Evolutionary conservation across 495 filamentous ascomycete genomes (phyloP), one percentile per base, ranked within the genome.

Genomic region (Aspergillus homomorphus): DNA sequence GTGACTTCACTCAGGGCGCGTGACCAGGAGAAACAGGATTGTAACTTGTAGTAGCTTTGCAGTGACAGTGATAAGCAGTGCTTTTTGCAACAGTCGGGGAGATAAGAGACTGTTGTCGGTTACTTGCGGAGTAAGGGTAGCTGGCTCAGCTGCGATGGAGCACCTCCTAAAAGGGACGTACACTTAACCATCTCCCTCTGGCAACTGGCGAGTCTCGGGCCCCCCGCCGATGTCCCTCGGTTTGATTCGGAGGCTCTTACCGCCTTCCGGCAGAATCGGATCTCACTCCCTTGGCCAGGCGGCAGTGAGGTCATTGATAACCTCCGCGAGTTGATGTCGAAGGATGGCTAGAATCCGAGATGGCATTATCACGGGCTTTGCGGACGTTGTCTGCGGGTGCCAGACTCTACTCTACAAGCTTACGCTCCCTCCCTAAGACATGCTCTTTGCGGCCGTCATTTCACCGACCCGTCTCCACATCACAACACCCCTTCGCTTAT

Each of bases 401-500:
- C 49, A 61, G 51, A 16, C 33, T 57, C 44, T 51, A 49, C 21
- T n/a, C 43, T 52, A 59, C 30, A n/a, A 16, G 10, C n/a, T 12
- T 54, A 24, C 20, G 43, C 21, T 23, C 19, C 30, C 22, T 45
- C 56, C 56, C 21, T 6, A 38, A 23, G 22, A 3, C 33, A 28
- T 53, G 60, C 38, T 53, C 20, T 22, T 54, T 59, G 46, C 59
- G 57, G 22, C 51, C 52, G 16, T 58, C 60, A 45, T 48, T 41
- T 19, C 20, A 18, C 14, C 66, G 62, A 26, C 59, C 59, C 53
- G 61, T 54, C 28, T 63, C 66, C 20, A 63, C 62, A n/a, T 61
- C 56, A 41, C 66, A 59, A 21, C 62, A 68, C 21, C 44, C 70
- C 5, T 64, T 67, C 45, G 56, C 68, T 14, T 71, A 73, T 54